phyloP scores from a whole-genome alignment of 768 basidiomycete genomes.

The Rhizopogon sp. region DNA sequence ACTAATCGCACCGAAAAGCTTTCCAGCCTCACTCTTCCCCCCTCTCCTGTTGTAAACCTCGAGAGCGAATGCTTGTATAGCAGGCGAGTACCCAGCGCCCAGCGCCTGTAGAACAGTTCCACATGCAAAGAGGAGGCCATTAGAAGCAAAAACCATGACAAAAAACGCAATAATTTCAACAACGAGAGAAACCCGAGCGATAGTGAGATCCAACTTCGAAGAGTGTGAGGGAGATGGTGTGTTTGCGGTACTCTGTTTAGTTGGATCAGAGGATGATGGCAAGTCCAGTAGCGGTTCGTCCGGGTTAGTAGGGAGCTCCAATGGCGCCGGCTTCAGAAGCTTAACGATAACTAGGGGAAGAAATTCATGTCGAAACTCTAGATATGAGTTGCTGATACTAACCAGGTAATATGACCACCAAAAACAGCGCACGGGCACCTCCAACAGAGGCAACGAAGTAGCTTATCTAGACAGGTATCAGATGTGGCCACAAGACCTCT shows the following conservation, averaged over 20 bases:
- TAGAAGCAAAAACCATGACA: slow-evolving; percentile 43
- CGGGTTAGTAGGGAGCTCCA: slow-evolving; percentile 10
- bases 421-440: slow-evolving; percentile 45
- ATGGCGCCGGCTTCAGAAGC: slow-evolving; percentile 39
- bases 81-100: slow-evolving; percentile 59
- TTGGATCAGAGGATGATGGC: slow-evolving; percentile 3
- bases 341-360: slow-evolving; percentile 47
- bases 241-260: neutral
- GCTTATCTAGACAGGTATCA: slow-evolving; percentile 45
- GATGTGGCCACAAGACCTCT: neutral
- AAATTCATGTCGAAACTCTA: neutral
- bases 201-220: slow-evolving; percentile 59
- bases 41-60: slow-evolving; percentile 53
- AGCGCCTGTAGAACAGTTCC: slow-evolving; percentile 49
- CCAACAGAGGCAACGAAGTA: slow-evolving; percentile 62
- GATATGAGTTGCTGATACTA: slow-evolving; percentile 15
- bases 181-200: slow-evolving; percentile 58
- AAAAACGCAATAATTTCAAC: slow-evolving; percentile 51
- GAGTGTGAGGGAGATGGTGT: slow-evolving; percentile 26
- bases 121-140: slow-evolving; percentile 45
- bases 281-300: slow-evolving; percentile 14
- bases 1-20: slow-evolving; percentile 75
- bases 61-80: slow-evolving; percentile 66
- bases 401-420: slow-evolving; percentile 61
- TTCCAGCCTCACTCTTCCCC: slow-evolving; percentile 56